A percentile compares a stretch with the other conserved stretches of the same genome.
phyloP scores from a whole-genome alignment of 2,329 filamentous ascomycete genomes.

The Coniochaeta sp. region DNA sequence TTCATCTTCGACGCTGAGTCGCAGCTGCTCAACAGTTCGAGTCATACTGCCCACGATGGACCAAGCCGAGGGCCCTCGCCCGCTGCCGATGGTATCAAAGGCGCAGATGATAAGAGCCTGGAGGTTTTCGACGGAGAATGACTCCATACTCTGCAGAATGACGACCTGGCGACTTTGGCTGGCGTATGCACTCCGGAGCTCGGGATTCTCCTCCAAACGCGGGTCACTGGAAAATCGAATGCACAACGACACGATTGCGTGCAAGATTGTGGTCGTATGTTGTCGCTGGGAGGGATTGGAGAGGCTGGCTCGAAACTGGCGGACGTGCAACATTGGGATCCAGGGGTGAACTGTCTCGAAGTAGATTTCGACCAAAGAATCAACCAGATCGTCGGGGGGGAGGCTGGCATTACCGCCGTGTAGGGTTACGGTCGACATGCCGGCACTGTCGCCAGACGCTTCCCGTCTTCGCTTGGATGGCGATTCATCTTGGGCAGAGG shows the following conservation, averaged over 20 bases:
- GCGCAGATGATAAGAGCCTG: slow-evolving; percentile 27
- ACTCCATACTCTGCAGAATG: slow-evolving; percentile 25
- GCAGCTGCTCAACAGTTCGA: slow-evolving; percentile 29
- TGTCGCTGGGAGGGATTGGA: slow-evolving; percentile 12
- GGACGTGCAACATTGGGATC: slow-evolving; percentile 28
- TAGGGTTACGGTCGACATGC: too few relatives aligned
- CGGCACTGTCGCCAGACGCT: too few relatives aligned
- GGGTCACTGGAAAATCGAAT: slow-evolving; percentile 19
- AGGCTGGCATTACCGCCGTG: slow-evolving; percentile 4
- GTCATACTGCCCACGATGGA: slow-evolving; percentile 31
- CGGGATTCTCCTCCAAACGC: slow-evolving; percentile 20
- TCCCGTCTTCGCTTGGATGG: too few relatives aligned
- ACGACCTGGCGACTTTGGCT: slow-evolving; percentile 21
- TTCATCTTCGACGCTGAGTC: slow-evolving; percentile 27
- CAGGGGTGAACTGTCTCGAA: slow-evolving; percentile 30
- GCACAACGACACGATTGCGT: slow-evolving; percentile 25
- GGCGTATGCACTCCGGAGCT: slow-evolving; percentile 10
- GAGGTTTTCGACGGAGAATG: slow-evolving; percentile 26
- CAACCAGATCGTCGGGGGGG: slow-evolving; percentile 24
- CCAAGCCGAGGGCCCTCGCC: slow-evolving; percentile 25
- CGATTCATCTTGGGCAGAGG: background rate
- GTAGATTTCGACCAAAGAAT: slow-evolving; percentile 25
- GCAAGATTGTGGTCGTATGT: slow-evolving; percentile 22
- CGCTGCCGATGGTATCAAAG: slow-evolving; percentile 29
- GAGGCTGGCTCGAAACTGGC: slow-evolving; percentile 16